Conservation (phyloP, 331 rosid species). For the Dryas integrifolia region DNA sequence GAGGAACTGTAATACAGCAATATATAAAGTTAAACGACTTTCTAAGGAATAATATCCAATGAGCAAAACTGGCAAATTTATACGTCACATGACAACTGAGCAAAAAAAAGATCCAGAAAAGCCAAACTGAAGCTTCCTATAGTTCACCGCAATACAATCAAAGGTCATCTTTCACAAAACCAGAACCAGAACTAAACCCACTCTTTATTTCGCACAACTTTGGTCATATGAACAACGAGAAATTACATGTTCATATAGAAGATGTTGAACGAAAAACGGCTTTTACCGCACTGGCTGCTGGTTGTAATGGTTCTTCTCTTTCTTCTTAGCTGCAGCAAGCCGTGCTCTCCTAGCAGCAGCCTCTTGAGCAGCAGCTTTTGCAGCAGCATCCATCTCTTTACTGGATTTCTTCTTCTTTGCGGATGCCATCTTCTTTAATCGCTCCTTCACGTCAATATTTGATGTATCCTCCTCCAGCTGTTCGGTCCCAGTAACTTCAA, state of each 20-base stretch:
- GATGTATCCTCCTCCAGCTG: conserved; percentile 59
- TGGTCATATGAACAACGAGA: conserved; percentile 54
- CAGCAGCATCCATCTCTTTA: conserved; percentile 79
- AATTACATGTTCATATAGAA: conserved; percentile 50
- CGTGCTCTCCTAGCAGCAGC: conserved; percentile 81
- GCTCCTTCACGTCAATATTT: conserved; percentile 69
- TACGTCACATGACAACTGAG: conserved; percentile 40
- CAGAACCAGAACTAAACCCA: conserved; percentile 44
- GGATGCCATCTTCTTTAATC: conserved; percentile 72
- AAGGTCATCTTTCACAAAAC: conserved; percentile 38
- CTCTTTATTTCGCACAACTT: conserved; percentile 52
- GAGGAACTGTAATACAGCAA: conserved; percentile 29
- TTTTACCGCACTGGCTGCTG: conserved; percentile 83
- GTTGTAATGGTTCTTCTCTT: conserved; percentile 90
- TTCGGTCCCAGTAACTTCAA: conserved; percentile 40
- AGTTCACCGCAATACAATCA: conserved; percentile 45
- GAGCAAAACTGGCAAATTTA: conserved; percentile 37
- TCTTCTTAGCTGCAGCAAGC: conserved; percentile 88
- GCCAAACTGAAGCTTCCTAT: conserved; percentile 36
- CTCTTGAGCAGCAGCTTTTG: conserved; percentile 82
- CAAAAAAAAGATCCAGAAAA: conserved; percentile 39
- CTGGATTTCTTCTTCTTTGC: conserved; percentile 75
- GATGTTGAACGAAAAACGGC: conserved; percentile 27
- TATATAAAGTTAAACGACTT: conserved; percentile 28
- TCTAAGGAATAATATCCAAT: conserved; percentile 31